Percentiles rank a stretch among this genome's conserved stretches.
phyloP scores from a whole-genome alignment of 441 rosid genomes.

The Populus hybrid region DNA sequence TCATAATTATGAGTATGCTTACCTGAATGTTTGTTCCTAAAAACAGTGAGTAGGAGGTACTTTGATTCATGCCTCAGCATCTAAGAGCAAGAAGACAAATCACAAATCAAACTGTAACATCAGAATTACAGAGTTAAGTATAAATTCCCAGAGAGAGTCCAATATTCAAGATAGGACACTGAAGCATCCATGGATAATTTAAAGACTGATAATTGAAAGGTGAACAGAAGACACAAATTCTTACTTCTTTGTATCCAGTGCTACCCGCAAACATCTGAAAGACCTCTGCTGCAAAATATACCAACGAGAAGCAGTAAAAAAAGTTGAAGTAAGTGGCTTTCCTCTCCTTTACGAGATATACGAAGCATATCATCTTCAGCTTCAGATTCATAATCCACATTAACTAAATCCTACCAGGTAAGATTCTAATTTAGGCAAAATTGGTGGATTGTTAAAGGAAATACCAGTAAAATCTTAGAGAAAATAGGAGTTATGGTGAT shows the following conservation, averaged over 20 bases:
- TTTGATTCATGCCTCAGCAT: constrained; percentile 7
- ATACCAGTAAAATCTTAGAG: no score
- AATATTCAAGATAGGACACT: not conserved
- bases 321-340: constrained; percentile 15
- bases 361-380: constrained; percentile 85
- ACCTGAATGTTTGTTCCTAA: constrained; percentile 14
- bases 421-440: no score
- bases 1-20: not conserved
- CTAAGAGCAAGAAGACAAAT: constrained; percentile 8
- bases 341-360: constrained; percentile 96
- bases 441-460: no score
- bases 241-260: constrained; percentile 67
- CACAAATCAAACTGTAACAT: not conserved
- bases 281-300: constrained; percentile 64
- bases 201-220: not conserved
- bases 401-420: no score
- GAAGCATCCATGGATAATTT: not conserved
- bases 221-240: constrained; percentile 13
- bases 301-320: constrained; percentile 23
- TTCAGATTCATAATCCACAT: constrained; percentile 75
- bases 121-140: not conserved
- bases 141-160: not conserved
- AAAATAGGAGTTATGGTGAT: constrained; percentile 4
- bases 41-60: not conserved
- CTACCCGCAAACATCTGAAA: constrained; percentile 61